A percentile compares a stretch with the other conserved stretches of the same genome.
These are phyloP conservation scores for Debaryomycetaceae sp. DNA, from an alignment of 1,139 yeast species.

Conservation along the genomic window DNA sequence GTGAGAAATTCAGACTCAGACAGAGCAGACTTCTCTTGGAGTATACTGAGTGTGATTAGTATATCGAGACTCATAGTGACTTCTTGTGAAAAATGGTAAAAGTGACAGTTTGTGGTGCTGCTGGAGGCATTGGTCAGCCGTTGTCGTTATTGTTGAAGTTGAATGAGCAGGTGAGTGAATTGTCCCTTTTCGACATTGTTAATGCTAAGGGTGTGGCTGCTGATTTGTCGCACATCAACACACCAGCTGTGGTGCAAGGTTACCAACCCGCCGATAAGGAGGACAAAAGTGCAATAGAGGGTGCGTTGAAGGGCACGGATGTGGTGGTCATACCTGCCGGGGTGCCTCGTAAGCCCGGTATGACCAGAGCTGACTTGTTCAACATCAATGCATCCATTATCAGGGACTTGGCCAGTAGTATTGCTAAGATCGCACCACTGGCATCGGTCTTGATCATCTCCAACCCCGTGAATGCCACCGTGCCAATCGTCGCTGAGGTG, in stretches of 20 bases:
- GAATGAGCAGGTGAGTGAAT: constrained; percentile 50
- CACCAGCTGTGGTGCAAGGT: constrained; percentile 54
- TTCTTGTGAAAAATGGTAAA: constrained; percentile 41
- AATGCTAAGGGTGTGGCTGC: constrained; percentile 72
- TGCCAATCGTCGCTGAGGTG: constrained; percentile 72
- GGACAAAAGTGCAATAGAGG: constrained; percentile 45
- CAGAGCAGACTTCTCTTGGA: too few species aligned
- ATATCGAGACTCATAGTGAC: too few species aligned
- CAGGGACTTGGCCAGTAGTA: constrained; percentile 53
- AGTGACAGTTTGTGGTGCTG: constrained; percentile 75
- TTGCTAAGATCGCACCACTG: constrained; percentile 56
- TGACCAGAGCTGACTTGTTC: constrained; percentile 75
- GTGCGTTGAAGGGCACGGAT: constrained; percentile 53
- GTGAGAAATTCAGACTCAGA: too few species aligned
- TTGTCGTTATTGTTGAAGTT: constrained; percentile 62
- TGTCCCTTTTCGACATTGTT: constrained; percentile 64
- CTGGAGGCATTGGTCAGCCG: constrained; percentile 82
- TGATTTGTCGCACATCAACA: constrained; percentile 68
- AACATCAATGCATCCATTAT: constrained; percentile 71
- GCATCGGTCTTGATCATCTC: constrained; percentile 67
- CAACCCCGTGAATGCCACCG: constrained; percentile 74
- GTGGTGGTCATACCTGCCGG: constrained; percentile 79
- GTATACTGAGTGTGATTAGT: too few species aligned
- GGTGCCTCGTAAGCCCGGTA: constrained; percentile 75
- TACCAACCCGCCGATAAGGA: constrained; percentile 50